Conservation (phyloP, 1,284 basidiomycete species). For the Neonothopanus nambi region DNA sequence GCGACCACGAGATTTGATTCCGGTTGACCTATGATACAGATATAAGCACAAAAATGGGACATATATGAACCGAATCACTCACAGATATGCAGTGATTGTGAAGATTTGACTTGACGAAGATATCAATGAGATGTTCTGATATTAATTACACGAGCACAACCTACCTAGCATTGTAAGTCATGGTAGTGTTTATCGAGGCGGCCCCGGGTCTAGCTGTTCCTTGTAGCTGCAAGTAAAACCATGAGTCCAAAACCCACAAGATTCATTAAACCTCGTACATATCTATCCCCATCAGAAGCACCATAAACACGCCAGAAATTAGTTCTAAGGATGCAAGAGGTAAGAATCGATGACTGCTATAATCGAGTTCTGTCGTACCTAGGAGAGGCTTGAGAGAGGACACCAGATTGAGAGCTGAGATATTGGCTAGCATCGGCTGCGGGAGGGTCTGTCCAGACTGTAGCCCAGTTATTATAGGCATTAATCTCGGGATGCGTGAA, state of each 20-base stretch:
- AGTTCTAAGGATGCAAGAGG: slow-evolving; percentile 31
- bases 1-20: slow-evolving; percentile 62
- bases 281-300: slow-evolving; percentile 51
- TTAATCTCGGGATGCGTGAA: slow-evolving; percentile 65
- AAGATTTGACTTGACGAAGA: slow-evolving; percentile 44
- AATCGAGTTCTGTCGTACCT: slow-evolving; percentile 33
- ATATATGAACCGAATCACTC: slow-evolving; percentile 20
- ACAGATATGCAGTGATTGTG: slow-evolving; percentile 61
- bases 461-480: slow-evolving; percentile 66
- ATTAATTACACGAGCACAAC: neutral
- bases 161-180: slow-evolving; percentile 50
- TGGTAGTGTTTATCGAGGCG: slow-evolving; percentile 48
- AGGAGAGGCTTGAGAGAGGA: slow-evolving; percentile 59
- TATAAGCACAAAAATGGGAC: slow-evolving; percentile 3
- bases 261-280: slow-evolving; percentile 34
- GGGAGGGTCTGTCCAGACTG: slow-evolving; percentile 53
- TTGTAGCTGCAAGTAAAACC: slow-evolving; percentile 43
- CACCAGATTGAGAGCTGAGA: slow-evolving; percentile 49
- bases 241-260: neutral
- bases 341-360: neutral
- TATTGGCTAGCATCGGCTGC: slow-evolving; percentile 58
- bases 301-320: slow-evolving; percentile 64
- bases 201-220: slow-evolving; percentile 67
- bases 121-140: neutral
- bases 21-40: slow-evolving; percentile 41